These are phyloP conservation scores for Chionographis japonica DNA, from an alignment of 106 monocot species.

Conservation along the genomic window DNA sequence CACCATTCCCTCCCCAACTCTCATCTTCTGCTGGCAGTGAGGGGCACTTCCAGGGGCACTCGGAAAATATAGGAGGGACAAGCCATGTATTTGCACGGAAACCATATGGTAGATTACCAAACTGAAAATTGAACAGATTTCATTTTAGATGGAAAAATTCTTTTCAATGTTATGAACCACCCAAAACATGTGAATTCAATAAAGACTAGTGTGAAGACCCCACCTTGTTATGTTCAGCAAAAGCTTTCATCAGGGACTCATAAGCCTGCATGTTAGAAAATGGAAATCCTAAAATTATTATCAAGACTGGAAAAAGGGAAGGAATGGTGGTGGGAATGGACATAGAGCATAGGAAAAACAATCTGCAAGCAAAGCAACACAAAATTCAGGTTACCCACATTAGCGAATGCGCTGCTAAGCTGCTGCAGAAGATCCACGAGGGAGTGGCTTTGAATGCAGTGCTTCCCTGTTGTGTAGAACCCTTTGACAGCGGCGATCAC, in stretches of 20 bases:
- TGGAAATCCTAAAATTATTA: not conserved
- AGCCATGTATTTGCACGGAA: slow-evolving; percentile 97
- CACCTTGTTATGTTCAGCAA: slow-evolving; percentile 96
- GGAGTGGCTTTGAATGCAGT: slow-evolving; percentile 44
- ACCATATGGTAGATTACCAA: slow-evolving; percentile 96
- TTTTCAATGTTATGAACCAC: too few species aligned
- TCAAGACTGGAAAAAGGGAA: too few species aligned
- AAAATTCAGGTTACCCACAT: slow-evolving; percentile 43
- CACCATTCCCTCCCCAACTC: slow-evolving; percentile 80
- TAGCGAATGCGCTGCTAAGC: slow-evolving; percentile 81
- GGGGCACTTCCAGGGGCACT: slow-evolving; percentile 37
- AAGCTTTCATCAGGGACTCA: slow-evolving; percentile 84
- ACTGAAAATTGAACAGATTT: slow-evolving; percentile 35
- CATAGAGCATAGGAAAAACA: not conserved
- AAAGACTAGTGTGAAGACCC: not conserved
- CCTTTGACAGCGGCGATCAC: slow-evolving; percentile 65
- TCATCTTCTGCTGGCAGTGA: slow-evolving; percentile 72
- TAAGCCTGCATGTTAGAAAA: slow-evolving; percentile 68
- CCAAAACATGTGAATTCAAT: not conserved
- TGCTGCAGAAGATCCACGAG: slow-evolving; percentile 81
- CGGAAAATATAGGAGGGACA: slow-evolving; percentile 58
- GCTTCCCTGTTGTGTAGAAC: slow-evolving; percentile 64
- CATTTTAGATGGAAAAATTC: too few species aligned
- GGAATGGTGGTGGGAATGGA: too few species aligned
- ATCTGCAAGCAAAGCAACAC: not conserved